These are phyloP conservation scores for Sistotremastrum suecicum DNA, from an alignment of 768 basidiomycete genomes.

Conservation along the genomic window DNA sequence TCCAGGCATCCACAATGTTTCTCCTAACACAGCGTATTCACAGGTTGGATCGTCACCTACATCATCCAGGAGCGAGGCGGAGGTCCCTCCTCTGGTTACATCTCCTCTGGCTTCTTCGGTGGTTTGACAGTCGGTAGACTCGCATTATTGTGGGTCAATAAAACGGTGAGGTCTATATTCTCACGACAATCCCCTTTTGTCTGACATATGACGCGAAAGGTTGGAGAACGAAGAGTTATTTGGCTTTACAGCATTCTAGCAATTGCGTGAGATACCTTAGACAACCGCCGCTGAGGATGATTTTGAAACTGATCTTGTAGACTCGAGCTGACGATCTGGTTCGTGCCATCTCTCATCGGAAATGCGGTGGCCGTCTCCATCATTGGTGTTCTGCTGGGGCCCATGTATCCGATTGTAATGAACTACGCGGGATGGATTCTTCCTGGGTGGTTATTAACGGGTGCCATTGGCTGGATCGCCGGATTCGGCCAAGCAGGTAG, in stretches of 20 bases:
- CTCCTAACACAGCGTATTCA: too few species aligned
- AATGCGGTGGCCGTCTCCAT: conserved; percentile 50
- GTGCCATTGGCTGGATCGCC: conserved; percentile 47
- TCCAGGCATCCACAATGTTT: too few species aligned
- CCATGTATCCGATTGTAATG: conserved; percentile 49
- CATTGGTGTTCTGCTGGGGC: conserved; percentile 57
- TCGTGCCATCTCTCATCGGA: conserved; percentile 49
- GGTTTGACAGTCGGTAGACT: conserved; percentile 6
- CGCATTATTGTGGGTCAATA: conserved; percentile 6
- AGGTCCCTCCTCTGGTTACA: conserved; percentile 33
- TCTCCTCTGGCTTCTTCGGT: conserved; percentile 36
- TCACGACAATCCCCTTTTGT: background rate
- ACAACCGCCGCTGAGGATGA: background rate
- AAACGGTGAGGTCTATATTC: background rate
- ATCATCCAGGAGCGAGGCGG: conserved; percentile 30
- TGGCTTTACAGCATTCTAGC: conserved; percentile 22
- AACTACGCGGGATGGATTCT: conserved; percentile 9
- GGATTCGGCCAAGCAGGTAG: conserved; percentile 39
- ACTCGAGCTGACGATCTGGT: conserved; percentile 56
- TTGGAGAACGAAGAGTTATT: conserved; percentile 23
- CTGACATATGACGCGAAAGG: conserved; percentile 9
- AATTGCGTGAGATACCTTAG: conserved; percentile 18
- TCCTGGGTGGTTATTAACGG: conserved; percentile 16
- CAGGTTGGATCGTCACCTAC: conserved; percentile 44
- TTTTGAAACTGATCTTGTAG: conserved; percentile 16